phyloP scores from a whole-genome alignment of 148 eudicot species.

The Persicaria tinctoria region DNA sequence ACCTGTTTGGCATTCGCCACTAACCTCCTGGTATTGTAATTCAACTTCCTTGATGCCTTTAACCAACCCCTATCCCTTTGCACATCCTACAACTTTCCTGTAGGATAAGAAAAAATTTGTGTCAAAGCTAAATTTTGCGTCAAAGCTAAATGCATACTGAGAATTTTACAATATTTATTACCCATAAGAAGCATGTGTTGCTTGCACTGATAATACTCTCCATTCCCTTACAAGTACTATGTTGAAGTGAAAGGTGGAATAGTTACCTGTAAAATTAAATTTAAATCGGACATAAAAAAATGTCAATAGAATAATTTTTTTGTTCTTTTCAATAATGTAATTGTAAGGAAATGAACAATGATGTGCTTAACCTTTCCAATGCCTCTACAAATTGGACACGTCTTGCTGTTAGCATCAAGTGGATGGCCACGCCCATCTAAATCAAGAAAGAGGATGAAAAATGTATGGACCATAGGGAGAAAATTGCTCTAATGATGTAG shows the following conservation, averaged over 20 bases:
- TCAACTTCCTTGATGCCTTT: too few species aligned
- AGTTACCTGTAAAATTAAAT: slow-evolving; percentile 42
- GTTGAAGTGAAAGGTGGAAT: slow-evolving; percentile 76
- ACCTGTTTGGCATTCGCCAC: too few species aligned
- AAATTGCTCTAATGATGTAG: too few species aligned
- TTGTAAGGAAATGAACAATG: neutral
- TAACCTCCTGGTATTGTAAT: too few species aligned
- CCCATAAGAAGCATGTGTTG: slow-evolving; percentile 12
- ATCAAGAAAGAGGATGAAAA: too few species aligned
- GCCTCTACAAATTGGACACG: slow-evolving; percentile 84
- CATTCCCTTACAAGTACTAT: slow-evolving; percentile 62
- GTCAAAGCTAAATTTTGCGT: too few species aligned
- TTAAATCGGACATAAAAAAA: neutral
- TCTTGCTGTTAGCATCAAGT: too few species aligned
- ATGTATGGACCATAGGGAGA: too few species aligned
- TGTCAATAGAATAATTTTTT: neutral
- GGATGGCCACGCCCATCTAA: too few species aligned
- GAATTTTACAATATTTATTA: neutral
- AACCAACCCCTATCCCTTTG: too few species aligned
- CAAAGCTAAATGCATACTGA: slow-evolving; percentile 6
- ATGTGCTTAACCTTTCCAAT: slow-evolving; percentile 42
- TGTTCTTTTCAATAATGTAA: too few species aligned
- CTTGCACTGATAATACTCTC: slow-evolving; percentile 64
- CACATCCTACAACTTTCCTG: slow-evolving; percentile 70
- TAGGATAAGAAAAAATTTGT: slow-evolving; percentile 14